Evolutionary conservation across 2,329 filamentous ascomycete species (phyloP).

Genomic region (Aaosphaeria arxii): DNA sequence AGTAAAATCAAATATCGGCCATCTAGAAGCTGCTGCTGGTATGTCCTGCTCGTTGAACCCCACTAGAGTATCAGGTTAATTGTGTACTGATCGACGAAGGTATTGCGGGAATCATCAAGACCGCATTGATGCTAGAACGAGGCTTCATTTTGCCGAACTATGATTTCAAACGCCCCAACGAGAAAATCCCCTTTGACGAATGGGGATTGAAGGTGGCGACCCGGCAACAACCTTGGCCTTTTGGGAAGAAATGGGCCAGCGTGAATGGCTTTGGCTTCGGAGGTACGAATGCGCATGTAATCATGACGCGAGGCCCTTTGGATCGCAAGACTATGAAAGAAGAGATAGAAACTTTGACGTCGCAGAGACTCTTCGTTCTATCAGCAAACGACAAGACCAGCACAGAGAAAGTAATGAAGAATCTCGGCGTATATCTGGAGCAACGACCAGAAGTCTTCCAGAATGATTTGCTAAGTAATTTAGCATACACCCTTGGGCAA

Average conservation of each 20-base stretch:
- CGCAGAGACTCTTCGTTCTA: conserved; percentile 16
- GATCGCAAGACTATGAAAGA: conserved; percentile 20
- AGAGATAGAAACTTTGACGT: conserved; percentile 14
- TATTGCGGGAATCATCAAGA: conserved; percentile 36
- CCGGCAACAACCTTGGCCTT: conserved; percentile 18
- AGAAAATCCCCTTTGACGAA: conserved; percentile 20
- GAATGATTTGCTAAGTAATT: conserved; percentile 18
- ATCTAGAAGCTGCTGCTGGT: conserved; percentile 28
- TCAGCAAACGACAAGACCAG: conserved; percentile 17
- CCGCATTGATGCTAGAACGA: conserved; percentile 41
- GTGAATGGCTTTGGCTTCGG: conserved; percentile 49
- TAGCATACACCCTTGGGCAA: conserved; percentile 24
- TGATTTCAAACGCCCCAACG: conserved; percentile 34
- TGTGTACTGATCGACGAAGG: not conserved
- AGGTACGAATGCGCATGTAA: conserved; percentile 36
- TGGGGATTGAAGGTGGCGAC: conserved; percentile 19
- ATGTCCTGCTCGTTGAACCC: not conserved
- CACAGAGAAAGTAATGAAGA: conserved; percentile 16
- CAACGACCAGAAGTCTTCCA: conserved; percentile 23
- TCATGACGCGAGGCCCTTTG: conserved; percentile 17
- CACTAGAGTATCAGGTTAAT: not conserved
- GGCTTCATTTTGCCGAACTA: conserved; percentile 36
- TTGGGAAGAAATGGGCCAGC: conserved; percentile 35
- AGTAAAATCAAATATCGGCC: conserved; percentile 32
- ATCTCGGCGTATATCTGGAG: conserved; percentile 21